phyloP scores from a whole-genome alignment of 305 asterid species.

The Fraxinus greggii region DNA sequence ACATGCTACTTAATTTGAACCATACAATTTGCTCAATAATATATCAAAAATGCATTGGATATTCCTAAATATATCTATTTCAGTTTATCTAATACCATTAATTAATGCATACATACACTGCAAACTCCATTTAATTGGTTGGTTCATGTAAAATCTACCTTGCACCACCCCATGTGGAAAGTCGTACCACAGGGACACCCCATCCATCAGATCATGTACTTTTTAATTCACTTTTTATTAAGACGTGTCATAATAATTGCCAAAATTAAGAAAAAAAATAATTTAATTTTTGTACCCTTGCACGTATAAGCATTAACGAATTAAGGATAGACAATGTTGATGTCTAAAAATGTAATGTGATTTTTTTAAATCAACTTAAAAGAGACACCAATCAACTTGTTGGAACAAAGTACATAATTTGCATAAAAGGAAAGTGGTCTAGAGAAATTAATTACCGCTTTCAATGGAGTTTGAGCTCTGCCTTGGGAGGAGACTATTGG shows the following conservation, averaged over 20 bases:
- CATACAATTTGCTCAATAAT: conserved; percentile 7
- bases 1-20: background rate
- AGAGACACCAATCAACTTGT: too few species aligned
- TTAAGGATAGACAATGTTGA: background rate
- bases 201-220: background rate
- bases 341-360: too few species aligned
- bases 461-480: background rate
- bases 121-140: background rate
- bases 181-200: conserved; percentile 2
- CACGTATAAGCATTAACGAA: background rate
- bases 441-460: background rate
- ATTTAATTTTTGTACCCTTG: background rate
- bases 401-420: background rate
- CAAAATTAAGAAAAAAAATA: background rate
- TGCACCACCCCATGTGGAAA: conserved; percentile 11
- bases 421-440: background rate
- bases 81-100: background rate
- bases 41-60: background rate
- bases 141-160: conserved; percentile 2
- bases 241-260: background rate
- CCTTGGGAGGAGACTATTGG: background rate
- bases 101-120: background rate
- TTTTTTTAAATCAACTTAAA: too few species aligned
- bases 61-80: background rate
- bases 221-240: background rate